Evolutionary conservation across 108 stramenopile species (phyloP), one percentile per base, ranked within the genome.

Genomic region (Pseudonitzschia multistriata): DNA sequence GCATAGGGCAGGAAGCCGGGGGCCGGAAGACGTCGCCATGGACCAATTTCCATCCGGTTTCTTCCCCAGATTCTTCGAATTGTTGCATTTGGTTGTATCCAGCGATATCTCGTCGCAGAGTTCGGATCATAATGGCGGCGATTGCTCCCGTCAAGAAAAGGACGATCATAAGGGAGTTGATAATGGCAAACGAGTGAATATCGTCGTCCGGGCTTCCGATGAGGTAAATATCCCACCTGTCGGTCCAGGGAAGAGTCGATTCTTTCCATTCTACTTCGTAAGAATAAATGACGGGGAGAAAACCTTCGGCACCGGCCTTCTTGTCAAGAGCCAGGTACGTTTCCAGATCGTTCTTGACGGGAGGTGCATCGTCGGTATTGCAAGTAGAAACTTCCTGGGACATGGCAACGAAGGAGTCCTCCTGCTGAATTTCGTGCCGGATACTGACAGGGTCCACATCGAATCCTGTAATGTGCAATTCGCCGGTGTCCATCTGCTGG

Each of bases 211-310:
- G 83, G 39, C 88, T 80, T 60, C 92, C 93, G 72, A 89, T 85
- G 61, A 99, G 77, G 84, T 98, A 99, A 22, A 98, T 86, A 80
- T 99, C 99, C 99, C 99, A 99, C 40, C 99, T 88, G 72, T 94
- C 88, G 7, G 96, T 81, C 98, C 99, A 99, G 14, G 81, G 82
- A 55, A 91, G 83, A 30, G 79, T 73, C 54, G 81, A 82, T 31
- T 85, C 56, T 49, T 83, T 70, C 97, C 97, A 99, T 22, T 88
- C 67, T 10, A 99, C 96, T 73, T 98, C 98, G 66, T 98, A 98
- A 17, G 96, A 95, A 83, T 83, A 96, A 25, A 78, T 71, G 33
- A 84, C 71, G 14, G 67, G 62, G 7, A 81, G 59, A 11, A 68
- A 47, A 14, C 28, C 65, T 15, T 66, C 47, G 53, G 76, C 72